Evolutionary conservation across 768 basidiomycete genomes (phyloP).

Genomic region (Kwoniella dendrophila): DNA sequence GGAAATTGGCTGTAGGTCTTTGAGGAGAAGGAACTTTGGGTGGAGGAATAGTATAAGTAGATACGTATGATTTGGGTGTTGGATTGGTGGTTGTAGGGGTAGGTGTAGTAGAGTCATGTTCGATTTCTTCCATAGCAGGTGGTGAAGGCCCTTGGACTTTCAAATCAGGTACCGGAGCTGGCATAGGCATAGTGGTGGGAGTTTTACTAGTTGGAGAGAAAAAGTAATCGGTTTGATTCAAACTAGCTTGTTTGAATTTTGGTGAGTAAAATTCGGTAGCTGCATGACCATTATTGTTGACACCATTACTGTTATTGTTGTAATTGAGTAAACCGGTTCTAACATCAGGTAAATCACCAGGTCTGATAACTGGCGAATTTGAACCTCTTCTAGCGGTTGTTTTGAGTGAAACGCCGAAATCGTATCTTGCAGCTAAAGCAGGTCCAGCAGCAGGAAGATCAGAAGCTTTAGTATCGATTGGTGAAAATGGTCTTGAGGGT

Average conservation of each 20-base stretch:
- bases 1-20: conserved; percentile 6
- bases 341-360: conserved; percentile 40
- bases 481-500: conserved; percentile 19
- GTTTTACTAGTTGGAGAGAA: conserved; percentile 24
- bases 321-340: conserved; percentile 42
- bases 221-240: conserved; percentile 29
- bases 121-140: conserved; percentile 13
- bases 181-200: neutral
- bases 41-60: conserved; percentile 10
- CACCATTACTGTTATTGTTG: conserved; percentile 4
- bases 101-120: conserved; percentile 3
- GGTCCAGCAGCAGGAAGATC: conserved; percentile 39
- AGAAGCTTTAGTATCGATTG: conserved; percentile 18
- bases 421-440: conserved; percentile 54
- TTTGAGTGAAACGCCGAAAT: conserved; percentile 56
- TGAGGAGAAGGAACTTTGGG: neutral
- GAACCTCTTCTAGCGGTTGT: conserved; percentile 31
- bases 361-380: conserved; percentile 28
- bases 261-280: conserved; percentile 53
- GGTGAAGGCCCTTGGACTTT: conserved; percentile 39
- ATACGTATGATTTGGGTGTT: neutral
- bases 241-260: conserved; percentile 15
- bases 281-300: conserved; percentile 27
- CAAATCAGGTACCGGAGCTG: conserved; percentile 24
- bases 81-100: conserved; percentile 2